Percentiles rank a stretch among this genome's conserved stretches.
phyloP scores from a whole-genome alignment of 306 rosid species.

The Cucurbita pepo region DNA sequence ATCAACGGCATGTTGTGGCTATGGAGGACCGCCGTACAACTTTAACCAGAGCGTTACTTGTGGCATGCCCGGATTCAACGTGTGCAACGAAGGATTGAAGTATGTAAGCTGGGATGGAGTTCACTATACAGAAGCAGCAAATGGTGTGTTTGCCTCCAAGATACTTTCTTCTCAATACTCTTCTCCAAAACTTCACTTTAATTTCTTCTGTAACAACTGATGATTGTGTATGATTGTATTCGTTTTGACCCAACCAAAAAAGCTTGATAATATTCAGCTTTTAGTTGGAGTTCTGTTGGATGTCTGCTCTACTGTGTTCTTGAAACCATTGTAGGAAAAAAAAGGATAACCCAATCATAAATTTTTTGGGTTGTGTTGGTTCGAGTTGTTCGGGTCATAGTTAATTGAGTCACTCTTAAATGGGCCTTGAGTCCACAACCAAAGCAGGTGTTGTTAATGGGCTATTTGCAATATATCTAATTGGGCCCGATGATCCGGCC shows the following conservation, averaged over 20 bases:
- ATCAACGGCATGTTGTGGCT: slow-evolving; percentile 16
- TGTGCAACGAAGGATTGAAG: slow-evolving; percentile 12
- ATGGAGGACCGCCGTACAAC: slow-evolving; percentile 21
- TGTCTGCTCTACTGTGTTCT: neutral
- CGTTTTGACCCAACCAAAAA: neutral
- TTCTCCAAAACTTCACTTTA: slow-evolving; percentile 4
- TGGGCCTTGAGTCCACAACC: too few species aligned
- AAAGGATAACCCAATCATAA: neutral
- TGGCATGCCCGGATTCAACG: slow-evolving; percentile 6
- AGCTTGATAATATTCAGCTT: neutral
- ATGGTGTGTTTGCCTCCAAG: slow-evolving; percentile 14
- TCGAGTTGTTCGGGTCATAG: neutral
- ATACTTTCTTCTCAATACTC: slow-evolving; percentile 16
- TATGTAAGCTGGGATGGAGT: slow-evolving; percentile 23
- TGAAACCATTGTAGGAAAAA: neutral
- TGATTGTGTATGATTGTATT: neutral
- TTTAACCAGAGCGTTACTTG: slow-evolving; percentile 5
- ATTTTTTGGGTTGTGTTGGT: neutral
- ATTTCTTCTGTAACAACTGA: slow-evolving; percentile 10
- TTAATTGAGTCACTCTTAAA: too few species aligned
- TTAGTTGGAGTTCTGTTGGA: neutral
- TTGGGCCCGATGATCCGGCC: neutral
- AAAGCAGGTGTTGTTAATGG: neutral
- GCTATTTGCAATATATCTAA: neutral
- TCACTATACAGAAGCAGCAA: slow-evolving; percentile 21